Conservation (phyloP, 2,329 filamentous ascomycete genomes). For the Diaporthe vexans region DNA sequence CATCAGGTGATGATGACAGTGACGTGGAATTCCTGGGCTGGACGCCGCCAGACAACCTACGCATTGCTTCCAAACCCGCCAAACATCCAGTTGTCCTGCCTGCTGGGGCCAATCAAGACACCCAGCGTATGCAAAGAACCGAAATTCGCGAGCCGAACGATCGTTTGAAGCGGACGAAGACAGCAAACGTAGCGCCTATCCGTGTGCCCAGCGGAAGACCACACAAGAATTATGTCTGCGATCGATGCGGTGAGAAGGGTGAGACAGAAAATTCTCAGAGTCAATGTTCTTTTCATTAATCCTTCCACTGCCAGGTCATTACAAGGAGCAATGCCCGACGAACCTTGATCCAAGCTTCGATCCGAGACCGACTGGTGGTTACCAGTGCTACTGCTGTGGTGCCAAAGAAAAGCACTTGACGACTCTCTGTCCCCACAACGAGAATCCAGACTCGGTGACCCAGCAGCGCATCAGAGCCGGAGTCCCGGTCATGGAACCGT, state of each 20-base stretch:
- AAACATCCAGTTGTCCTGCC: neutral
- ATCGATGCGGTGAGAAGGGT: constrained; percentile 51
- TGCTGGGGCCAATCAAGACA: constrained; percentile 15
- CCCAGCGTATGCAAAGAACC: constrained; percentile 1
- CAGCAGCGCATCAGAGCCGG: constrained; percentile 48
- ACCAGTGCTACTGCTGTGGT: constrained; percentile 54
- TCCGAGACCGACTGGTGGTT: constrained; percentile 47
- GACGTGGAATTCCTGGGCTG: constrained; percentile 37
- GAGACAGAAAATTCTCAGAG: constrained; percentile 39
- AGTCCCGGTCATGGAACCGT: neutral
- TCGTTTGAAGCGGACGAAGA: neutral
- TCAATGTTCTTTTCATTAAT: neutral
- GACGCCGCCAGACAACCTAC: neutral
- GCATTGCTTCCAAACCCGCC: neutral
- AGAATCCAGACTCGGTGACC: constrained; percentile 49
- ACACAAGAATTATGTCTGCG: constrained; percentile 49
- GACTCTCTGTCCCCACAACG: constrained; percentile 55
- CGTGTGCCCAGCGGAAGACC: constrained; percentile 1
- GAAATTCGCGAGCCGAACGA: neutral
- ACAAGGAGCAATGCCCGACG: constrained; percentile 56
- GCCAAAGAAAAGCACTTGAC: constrained; percentile 52
- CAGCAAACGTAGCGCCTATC: neutral
- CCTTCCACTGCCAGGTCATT: constrained; percentile 53
- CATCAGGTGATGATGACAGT: constrained; percentile 29
- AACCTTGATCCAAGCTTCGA: constrained; percentile 57